A percentile compares a stretch with the other conserved stretches of the same genome.
Evolutionary conservation across 2,329 filamentous ascomycete genomes (phyloP).

Genomic region (Trichoderma asperellum): DNA sequence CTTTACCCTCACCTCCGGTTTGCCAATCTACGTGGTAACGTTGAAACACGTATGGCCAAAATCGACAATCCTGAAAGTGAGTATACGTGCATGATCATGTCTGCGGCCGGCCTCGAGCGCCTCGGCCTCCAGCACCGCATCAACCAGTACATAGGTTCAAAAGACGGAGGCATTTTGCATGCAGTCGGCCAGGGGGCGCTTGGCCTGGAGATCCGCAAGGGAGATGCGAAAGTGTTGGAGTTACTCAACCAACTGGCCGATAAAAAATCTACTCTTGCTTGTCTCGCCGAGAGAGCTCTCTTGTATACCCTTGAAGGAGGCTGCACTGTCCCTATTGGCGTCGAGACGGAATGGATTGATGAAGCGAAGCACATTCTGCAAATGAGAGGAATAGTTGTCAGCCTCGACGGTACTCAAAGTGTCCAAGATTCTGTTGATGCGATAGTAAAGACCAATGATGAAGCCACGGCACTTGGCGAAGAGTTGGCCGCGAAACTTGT

Average conservation of each 20-base stretch:
- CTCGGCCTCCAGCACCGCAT: slow-evolving; percentile 24
- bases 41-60: slow-evolving; percentile 25
- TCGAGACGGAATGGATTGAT: slow-evolving; percentile 24
- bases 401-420: slow-evolving; percentile 14
- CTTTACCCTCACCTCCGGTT: slow-evolving; percentile 22
- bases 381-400: slow-evolving; percentile 25
- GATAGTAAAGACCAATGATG: neutral
- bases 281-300: slow-evolving; percentile 24
- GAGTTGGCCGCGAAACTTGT: slow-evolving; percentile 23
- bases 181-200: slow-evolving; percentile 25
- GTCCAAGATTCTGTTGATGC: slow-evolving; percentile 21
- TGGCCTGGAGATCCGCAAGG: slow-evolving; percentile 25
- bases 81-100: slow-evolving; percentile 26
- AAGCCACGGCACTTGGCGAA: slow-evolving; percentile 3
- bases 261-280: slow-evolving; percentile 10
- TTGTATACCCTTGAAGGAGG: slow-evolving; percentile 22
- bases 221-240: neutral
- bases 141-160: slow-evolving; percentile 25
- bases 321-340: slow-evolving; percentile 17
- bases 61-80: slow-evolving; percentile 16
- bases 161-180: slow-evolving; percentile 21
- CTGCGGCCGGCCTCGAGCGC: slow-evolving; percentile 20
- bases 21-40: slow-evolving; percentile 23
- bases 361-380: neutral
- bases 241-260: slow-evolving; percentile 5